Evolutionary conservation across 768 basidiomycete species (phyloP).

Genomic region (Leccinellum rugosiceps): DNA sequence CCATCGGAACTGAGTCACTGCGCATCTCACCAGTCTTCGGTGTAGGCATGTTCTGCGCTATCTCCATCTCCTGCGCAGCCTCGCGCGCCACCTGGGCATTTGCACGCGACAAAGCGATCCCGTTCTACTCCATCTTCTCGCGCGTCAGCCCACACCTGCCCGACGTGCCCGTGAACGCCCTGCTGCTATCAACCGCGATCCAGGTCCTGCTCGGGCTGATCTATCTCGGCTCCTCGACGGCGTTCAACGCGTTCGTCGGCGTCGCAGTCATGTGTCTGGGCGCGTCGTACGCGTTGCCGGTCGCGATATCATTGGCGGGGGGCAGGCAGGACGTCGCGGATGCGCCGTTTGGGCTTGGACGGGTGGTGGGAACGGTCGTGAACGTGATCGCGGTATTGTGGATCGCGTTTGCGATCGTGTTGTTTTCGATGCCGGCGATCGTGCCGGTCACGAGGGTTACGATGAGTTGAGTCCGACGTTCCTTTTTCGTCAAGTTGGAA

Average conservation of each 20-base stretch:
- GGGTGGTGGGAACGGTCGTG: constrained; percentile 39
- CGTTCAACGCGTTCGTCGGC: constrained; percentile 67
- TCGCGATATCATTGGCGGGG: constrained; percentile 48
- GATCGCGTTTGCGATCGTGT: constrained; percentile 56
- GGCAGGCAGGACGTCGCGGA: constrained; percentile 43
- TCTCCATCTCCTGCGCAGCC: constrained; percentile 64
- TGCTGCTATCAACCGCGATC: constrained; percentile 54
- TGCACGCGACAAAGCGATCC: constrained; percentile 64
- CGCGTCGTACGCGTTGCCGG: constrained; percentile 61
- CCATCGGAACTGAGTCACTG: not conserved
- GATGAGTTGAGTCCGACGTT: constrained; percentile 39
- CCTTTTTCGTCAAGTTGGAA: not conserved
- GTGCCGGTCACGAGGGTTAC: constrained; percentile 50
- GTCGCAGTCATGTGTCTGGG: constrained; percentile 66
- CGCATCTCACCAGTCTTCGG: constrained; percentile 42
- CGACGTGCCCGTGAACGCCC: constrained; percentile 58
- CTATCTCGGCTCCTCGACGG: constrained; percentile 57
- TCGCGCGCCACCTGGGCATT: constrained; percentile 73
- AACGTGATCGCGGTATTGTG: constrained; percentile 57
- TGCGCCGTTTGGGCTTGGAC: constrained; percentile 51
- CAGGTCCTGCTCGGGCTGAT: constrained; percentile 61
- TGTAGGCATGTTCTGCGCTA: constrained; percentile 57
- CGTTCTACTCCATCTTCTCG: constrained; percentile 47
- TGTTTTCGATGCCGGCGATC: constrained; percentile 68
- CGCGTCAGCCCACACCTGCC: constrained; percentile 38